Evolutionary conservation across 306 rosid genomes (phyloP).

Genomic region (Cucurbita argyrosperma): DNA sequence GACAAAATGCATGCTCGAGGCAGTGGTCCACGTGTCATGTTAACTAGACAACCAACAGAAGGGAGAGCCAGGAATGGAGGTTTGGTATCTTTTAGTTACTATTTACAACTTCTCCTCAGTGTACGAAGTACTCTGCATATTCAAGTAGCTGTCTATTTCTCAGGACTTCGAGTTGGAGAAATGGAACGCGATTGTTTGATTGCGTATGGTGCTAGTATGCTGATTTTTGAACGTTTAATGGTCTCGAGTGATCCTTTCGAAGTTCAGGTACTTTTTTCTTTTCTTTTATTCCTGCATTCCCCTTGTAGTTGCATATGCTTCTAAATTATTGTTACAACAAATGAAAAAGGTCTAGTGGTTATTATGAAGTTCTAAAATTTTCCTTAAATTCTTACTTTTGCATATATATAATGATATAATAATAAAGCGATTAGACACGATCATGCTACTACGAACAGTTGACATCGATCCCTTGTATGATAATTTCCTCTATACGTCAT

Average conservation of each 20-base stretch:
- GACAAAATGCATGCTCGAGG: conserved; percentile 99
- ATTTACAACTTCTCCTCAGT: neutral
- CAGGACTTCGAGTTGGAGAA: conserved; percentile 93
- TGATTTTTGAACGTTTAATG: conserved; percentile 81
- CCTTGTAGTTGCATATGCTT: neutral
- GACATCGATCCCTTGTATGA: neutral
- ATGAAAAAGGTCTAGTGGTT: no score
- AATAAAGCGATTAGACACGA: neutral
- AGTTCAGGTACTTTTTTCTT: conserved; percentile 47
- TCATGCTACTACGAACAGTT: neutral
- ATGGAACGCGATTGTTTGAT: conserved; percentile 95
- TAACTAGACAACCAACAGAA: conserved; percentile 90
- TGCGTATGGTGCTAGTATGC: conserved; percentile 96
- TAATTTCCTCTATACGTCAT: neutral
- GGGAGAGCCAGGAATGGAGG: conserved; percentile 97
- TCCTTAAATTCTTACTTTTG: no score
- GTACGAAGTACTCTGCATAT: neutral
- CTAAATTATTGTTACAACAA: no score
- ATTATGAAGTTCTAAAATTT: no score
- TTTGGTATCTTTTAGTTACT: conserved; percentile 12
- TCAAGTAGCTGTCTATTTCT: conserved; percentile 5
- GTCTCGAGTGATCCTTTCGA: conserved; percentile 87
- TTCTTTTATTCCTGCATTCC: neutral
- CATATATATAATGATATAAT: neutral
- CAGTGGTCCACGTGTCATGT: conserved; percentile 52